A percentile compares a stretch with the other conserved stretches of the same genome.
These are phyloP conservation scores for Carpinus viminea DNA, from an alignment of 306 rosid genomes.

Conservation along the genomic window DNA sequence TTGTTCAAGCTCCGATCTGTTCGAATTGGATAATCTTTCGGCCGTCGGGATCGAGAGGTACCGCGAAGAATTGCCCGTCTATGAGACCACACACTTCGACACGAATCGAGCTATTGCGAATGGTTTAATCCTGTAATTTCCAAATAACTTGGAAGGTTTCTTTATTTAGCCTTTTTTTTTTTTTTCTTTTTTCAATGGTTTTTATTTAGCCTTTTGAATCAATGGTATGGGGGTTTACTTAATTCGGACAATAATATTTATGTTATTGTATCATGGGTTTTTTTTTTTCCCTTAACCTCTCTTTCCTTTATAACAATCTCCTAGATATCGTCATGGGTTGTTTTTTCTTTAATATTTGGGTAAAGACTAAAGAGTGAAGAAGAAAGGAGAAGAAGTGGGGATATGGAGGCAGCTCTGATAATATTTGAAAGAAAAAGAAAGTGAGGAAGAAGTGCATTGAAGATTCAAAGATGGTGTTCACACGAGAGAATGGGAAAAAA, in stretches of 20 bases:
- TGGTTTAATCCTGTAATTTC: constrained; percentile 77
- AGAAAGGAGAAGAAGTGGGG: background rate
- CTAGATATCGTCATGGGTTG: no score
- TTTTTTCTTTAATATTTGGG: constrained; percentile 15
- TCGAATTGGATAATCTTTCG: constrained; percentile 88
- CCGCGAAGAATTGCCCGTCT: constrained; percentile 87
- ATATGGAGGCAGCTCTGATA: background rate
- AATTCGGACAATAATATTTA: constrained; percentile 44
- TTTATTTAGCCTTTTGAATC: constrained; percentile 22
- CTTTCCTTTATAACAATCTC: background rate
- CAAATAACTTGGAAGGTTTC: background rate
- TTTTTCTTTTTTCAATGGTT: constrained; percentile 2
- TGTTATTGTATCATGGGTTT: constrained; percentile 21
- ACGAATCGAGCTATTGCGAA: constrained; percentile 82
- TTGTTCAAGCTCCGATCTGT: constrained; percentile 90
- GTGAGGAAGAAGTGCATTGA: constrained; percentile 3
- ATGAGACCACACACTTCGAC: constrained; percentile 83
- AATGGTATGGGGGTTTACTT: constrained; percentile 69
- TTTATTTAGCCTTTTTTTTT: constrained; percentile 2
- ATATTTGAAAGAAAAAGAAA: background rate
- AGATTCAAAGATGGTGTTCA: constrained; percentile 28
- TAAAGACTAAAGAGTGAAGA: constrained; percentile 23
- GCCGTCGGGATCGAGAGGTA: constrained; percentile 85
- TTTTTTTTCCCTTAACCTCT: constrained; percentile 11
- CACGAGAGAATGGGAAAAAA: constrained; percentile 36